A percentile compares a stretch with the other conserved stretches of the same genome.
phyloP scores from a whole-genome alignment of 805 yeast genomes.

The Ogataea salicorniae region DNA sequence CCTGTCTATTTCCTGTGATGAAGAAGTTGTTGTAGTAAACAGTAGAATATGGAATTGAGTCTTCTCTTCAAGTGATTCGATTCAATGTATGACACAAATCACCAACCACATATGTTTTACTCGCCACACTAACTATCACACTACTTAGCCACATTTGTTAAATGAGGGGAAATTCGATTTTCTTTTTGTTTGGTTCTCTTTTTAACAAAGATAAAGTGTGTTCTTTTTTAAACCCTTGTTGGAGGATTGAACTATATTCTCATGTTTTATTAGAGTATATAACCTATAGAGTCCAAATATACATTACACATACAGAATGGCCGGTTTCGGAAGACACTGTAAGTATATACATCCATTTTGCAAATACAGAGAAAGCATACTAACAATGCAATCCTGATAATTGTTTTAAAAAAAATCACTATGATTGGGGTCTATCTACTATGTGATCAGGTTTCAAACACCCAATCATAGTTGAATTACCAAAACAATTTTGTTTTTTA shows the following conservation, averaged over 20 bases:
- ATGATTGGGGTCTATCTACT: no score
- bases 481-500: background rate
- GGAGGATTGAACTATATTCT: no score
- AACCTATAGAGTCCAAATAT: background rate
- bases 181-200: background rate
- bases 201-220: background rate
- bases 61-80: background rate
- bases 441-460: no score
- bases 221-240: no score
- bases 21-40: no score
- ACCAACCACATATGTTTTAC: background rate
- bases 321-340: slow-evolving; percentile 32
- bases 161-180: background rate
- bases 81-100: no score
- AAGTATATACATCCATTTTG: slow-evolving; percentile 11
- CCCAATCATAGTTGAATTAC: background rate
- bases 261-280: no score
- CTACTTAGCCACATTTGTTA: background rate
- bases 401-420: no score
- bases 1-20: no score
- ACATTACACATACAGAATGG: slow-evolving; percentile 18
- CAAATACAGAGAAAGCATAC: no score
- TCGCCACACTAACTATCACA: background rate
- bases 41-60: no score
- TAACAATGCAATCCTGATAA: no score